phyloP scores from a whole-genome alignment of 768 basidiomycete species.

The Agaricus bisporus region DNA sequence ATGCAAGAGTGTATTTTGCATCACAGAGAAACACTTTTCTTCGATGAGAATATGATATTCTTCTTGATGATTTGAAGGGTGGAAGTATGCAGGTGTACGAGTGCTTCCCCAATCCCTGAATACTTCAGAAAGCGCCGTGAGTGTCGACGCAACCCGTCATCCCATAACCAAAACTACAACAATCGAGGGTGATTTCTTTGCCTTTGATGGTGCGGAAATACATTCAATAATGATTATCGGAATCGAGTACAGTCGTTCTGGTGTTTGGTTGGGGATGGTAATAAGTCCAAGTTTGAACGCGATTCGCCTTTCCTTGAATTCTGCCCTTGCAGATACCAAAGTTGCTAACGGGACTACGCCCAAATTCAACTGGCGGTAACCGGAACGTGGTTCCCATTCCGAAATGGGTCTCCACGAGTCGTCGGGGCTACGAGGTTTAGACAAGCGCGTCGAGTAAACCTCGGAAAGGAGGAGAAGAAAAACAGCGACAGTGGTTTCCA shows the following conservation, averaged over 20 bases:
- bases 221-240: conserved; percentile 42
- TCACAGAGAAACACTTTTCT: conserved; percentile 11
- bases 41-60: conserved; percentile 2
- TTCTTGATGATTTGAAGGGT: not conserved
- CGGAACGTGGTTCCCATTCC: not conserved
- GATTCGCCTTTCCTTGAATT: conserved; percentile 19
- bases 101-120: conserved; percentile 2
- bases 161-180: conserved; percentile 10
- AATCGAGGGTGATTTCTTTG: conserved; percentile 34
- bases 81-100: conserved; percentile 4
- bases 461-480: not conserved
- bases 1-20: conserved; percentile 7
- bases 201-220: conserved; percentile 40
- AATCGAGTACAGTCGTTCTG: conserved; percentile 30
- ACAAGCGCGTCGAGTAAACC: not conserved
- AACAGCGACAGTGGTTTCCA: not conserved
- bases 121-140: not conserved
- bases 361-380: conserved; percentile 30
- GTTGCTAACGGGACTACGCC: conserved; percentile 34
- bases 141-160: conserved; percentile 1
- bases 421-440: not conserved
- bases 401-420: not conserved
- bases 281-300: conserved; percentile 9
- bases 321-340: conserved; percentile 37
- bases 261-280: conserved; percentile 17